Percentiles rank a stretch among this genome's conserved stretches.
Conservation (phyloP, 352 stramenopile genomes). For the Phytophthora lateralis region DNA sequence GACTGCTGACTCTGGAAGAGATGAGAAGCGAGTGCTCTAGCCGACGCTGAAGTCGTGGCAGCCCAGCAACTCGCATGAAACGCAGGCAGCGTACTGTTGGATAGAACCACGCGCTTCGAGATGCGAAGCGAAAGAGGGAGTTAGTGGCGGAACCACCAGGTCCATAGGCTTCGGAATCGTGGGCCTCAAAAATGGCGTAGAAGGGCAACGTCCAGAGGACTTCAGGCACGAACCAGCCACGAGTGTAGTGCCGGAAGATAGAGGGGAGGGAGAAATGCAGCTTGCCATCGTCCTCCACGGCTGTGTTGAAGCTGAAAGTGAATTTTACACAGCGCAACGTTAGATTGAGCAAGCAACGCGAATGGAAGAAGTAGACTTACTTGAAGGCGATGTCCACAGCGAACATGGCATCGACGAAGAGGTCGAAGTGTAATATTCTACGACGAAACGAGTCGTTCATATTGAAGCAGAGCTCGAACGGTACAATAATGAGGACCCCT, state of each 20-base stretch:
- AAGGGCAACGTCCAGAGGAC: slow-evolving; percentile 74
- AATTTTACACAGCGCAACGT: slow-evolving; percentile 5
- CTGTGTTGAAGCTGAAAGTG: slow-evolving; percentile 74
- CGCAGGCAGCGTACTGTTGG: slow-evolving; percentile 53
- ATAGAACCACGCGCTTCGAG: slow-evolving; percentile 44
- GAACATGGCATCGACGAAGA: slow-evolving; percentile 73
- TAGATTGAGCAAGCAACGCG: neutral
- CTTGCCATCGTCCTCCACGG: slow-evolving; percentile 71
- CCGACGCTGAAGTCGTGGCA: slow-evolving; percentile 60
- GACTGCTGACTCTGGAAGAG: slow-evolving; percentile 75
- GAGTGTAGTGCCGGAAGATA: slow-evolving; percentile 59
- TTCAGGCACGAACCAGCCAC: slow-evolving; percentile 64
- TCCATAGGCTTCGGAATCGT: slow-evolving; percentile 28
- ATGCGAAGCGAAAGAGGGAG: slow-evolving; percentile 33
- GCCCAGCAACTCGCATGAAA: slow-evolving; percentile 53
- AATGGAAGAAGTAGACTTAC: slow-evolving; percentile 31
- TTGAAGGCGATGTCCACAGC: slow-evolving; percentile 73
- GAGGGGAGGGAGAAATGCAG: slow-evolving; percentile 66
- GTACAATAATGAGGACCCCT: slow-evolving; percentile 69
- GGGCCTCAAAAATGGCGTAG: slow-evolving; percentile 52
- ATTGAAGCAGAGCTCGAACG: slow-evolving; percentile 75
- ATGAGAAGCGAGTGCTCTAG: slow-evolving; percentile 81
- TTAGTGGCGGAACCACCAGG: slow-evolving; percentile 9
- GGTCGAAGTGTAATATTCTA: slow-evolving; percentile 54
- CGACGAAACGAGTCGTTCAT: slow-evolving; percentile 38